Conservation (phyloP, 805 yeast species). For the Saccharomyces paradoxus region DNA sequence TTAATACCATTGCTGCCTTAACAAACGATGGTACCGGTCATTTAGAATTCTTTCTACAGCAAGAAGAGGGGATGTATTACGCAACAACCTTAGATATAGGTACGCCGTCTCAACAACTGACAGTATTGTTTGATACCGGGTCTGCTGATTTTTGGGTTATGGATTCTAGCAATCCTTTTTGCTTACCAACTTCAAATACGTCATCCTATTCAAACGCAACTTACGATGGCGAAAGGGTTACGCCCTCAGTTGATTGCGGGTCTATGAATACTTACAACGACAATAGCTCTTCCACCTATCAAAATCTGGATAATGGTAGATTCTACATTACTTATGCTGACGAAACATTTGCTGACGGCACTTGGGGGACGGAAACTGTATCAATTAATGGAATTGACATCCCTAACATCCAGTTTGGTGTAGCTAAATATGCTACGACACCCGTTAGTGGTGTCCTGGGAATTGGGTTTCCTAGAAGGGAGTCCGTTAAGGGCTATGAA, state of each 20-base stretch:
- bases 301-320: conserved; percentile 5
- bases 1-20: neutral
- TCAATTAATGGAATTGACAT: conserved; percentile 41
- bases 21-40: neutral
- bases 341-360: conserved; percentile 41
- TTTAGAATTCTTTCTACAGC: conserved; percentile 7
- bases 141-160: conserved; percentile 44
- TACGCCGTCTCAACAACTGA: conserved; percentile 35
- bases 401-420: conserved; percentile 51
- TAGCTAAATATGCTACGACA: conserved; percentile 52
- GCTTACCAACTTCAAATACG: conserved; percentile 7
- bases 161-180: conserved; percentile 29
- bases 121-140: conserved; percentile 42
- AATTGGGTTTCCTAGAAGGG: conserved; percentile 57
- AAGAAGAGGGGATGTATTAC: conserved; percentile 22
- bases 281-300: conserved; percentile 10
- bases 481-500: conserved; percentile 33
- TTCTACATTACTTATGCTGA: conserved; percentile 42
- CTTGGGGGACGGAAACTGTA: conserved; percentile 57
- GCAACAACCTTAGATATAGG: conserved; percentile 31
- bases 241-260: conserved; percentile 18
- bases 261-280: conserved; percentile 12
- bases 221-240: conserved; percentile 9
- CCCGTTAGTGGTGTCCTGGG: conserved; percentile 54
- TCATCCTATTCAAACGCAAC: conserved; percentile 3